phyloP scores from a whole-genome alignment of 768 basidiomycete genomes.

The Russula earlei region DNA sequence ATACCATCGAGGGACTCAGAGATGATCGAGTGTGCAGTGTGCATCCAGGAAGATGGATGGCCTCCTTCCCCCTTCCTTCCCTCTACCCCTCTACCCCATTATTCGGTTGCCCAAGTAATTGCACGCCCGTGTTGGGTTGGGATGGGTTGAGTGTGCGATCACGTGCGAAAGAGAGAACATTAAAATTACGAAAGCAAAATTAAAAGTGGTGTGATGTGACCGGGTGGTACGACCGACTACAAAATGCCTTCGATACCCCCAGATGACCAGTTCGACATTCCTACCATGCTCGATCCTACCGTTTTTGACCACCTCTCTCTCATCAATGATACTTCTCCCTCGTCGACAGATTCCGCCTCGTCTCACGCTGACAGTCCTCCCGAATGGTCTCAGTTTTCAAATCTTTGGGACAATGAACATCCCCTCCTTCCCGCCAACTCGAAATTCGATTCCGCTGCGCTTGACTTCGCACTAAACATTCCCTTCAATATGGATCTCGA shows the following conservation, averaged over 20 bases:
- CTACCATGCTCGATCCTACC: not conserved
- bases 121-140: too few species aligned
- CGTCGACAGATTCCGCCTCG: slow-evolving; percentile 10
- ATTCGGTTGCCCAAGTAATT: too few species aligned
- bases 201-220: not conserved
- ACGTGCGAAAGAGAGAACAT: not conserved
- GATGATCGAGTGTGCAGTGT: too few species aligned
- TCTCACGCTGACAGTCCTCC: slow-evolving; percentile 17
- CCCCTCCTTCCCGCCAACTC: not conserved
- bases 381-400: slow-evolving; percentile 21
- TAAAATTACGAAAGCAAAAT: too few species aligned
- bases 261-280: slow-evolving; percentile 4
- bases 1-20: not conserved
- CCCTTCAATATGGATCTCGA: slow-evolving; percentile 49
- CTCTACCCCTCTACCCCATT: too few species aligned
- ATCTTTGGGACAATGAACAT: slow-evolving; percentile 10
- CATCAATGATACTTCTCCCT: slow-evolving; percentile 3
- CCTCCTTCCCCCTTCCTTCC: too few species aligned
- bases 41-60: too few species aligned
- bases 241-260: not conserved
- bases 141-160: not conserved
- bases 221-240: not conserved
- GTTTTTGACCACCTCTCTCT: slow-evolving; percentile 3
- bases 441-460: slow-evolving; percentile 23
- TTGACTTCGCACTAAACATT: slow-evolving; percentile 34